phyloP scores from a whole-genome alignment of 345 rosid species.

The Corymbia maculata region DNA sequence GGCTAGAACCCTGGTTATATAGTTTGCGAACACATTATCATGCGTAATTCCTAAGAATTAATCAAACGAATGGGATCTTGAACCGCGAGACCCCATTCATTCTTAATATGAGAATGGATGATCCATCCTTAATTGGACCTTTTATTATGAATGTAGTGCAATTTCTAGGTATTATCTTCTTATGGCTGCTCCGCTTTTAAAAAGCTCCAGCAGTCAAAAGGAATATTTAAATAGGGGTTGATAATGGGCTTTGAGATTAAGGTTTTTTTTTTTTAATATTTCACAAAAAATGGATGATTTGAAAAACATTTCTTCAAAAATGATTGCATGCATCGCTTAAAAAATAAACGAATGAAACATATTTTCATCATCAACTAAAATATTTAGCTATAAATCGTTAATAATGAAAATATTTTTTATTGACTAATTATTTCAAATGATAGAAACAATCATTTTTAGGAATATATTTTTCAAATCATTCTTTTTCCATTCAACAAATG shows the following conservation, averaged over 20 bases:
- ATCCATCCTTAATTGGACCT: neutral
- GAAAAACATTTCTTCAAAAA: neutral
- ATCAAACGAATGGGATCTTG: neutral
- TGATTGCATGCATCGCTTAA: neutral
- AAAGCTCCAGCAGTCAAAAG: neutral
- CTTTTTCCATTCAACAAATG: neutral
- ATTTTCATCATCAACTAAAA: too few species aligned
- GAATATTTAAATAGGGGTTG: neutral
- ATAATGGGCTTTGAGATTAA: neutral
- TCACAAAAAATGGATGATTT: neutral
- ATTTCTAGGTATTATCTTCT: neutral
- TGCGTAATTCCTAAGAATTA: neutral
- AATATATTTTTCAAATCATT: neutral
- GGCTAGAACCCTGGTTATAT: neutral
- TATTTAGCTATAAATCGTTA: neutral
- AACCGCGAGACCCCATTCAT: neutral
- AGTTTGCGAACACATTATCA: neutral
- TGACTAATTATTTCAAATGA: neutral
- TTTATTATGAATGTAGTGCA: neutral
- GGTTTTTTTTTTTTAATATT: neutral
- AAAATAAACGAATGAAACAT: neutral
- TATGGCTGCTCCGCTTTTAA: neutral
- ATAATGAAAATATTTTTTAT: neutral
- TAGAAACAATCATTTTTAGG: neutral
- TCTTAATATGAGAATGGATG: neutral